These are phyloP conservation scores for Claviceps spartinae DNA, from an alignment of 2,329 filamentous ascomycete genomes.

Conservation along the genomic window DNA sequence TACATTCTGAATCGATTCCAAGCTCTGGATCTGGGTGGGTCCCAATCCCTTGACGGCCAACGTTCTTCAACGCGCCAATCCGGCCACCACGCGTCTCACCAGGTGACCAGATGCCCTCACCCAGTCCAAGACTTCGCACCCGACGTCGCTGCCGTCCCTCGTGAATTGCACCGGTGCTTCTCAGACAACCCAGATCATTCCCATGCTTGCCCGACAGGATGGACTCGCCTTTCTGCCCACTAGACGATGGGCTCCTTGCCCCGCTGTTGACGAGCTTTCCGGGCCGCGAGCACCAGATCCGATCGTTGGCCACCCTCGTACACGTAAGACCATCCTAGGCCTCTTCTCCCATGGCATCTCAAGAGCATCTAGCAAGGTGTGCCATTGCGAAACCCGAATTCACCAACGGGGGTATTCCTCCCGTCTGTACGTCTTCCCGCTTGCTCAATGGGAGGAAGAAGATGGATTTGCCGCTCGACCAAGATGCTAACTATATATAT, in stretches of 20 bases:
- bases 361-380: neutral
- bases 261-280: conserved; percentile 36
- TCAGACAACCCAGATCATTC: neutral
- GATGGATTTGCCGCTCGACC: neutral
- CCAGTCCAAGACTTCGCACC: neutral
- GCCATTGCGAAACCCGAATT: neutral
- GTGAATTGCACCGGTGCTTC: neutral
- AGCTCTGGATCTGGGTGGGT: neutral
- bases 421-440: too few relatives aligned
- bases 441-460: neutral
- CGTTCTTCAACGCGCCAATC: neutral
- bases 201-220: conserved; percentile 12
- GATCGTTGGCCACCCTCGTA: conserved; percentile 41
- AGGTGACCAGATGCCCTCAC: neutral
- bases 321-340: conserved; percentile 24
- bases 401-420: too few relatives aligned
- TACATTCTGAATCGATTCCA: too few relatives aligned
- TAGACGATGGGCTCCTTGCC: conserved; percentile 35
- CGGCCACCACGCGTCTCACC: neutral
- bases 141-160: neutral
- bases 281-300: conserved; percentile 45
- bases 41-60: neutral
- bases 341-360: neutral
- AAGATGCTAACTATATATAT: neutral
- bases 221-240: conserved; percentile 33